phyloP scores from a whole-genome alignment of 1,284 basidiomycete species.

The Peniophora sp. region DNA sequence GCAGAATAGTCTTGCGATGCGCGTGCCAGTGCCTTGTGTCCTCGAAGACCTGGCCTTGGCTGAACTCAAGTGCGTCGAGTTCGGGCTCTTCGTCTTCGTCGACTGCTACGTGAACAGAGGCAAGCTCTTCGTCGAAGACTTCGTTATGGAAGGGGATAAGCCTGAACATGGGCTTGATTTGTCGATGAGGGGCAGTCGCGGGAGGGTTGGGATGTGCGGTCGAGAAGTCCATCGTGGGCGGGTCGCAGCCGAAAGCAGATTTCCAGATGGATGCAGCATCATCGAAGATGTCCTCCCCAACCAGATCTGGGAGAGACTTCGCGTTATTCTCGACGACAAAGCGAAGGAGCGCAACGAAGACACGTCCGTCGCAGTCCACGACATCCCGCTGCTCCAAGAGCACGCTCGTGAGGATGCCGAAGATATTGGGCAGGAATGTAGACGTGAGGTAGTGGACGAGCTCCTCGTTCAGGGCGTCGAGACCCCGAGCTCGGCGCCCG shows the following conservation, averaged over 20 bases:
- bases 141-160: conserved; percentile 45
- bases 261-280: conserved; percentile 19
- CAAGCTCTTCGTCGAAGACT: conserved; percentile 40
- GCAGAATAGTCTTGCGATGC: conserved; percentile 38
- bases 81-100: conserved; percentile 13
- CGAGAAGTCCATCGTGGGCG: neutral
- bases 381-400: conserved; percentile 15
- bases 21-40: conserved; percentile 58
- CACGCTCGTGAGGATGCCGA: conserved; percentile 22
- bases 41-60: conserved; percentile 31
- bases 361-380: conserved; percentile 42
- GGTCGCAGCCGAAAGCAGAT: neutral
- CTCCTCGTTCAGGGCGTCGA: conserved; percentile 19
- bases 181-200: neutral
- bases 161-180: conserved; percentile 8
- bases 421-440: conserved; percentile 31
- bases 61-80: conserved; percentile 28
- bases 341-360: conserved; percentile 37
- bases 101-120: conserved; percentile 25
- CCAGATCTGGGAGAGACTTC: conserved; percentile 15
- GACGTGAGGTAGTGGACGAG: conserved; percentile 23
- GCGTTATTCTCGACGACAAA: conserved; percentile 20
- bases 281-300: conserved; percentile 23
- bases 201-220: neutral
- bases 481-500: conserved; percentile 31